Evolutionary conservation across 2,329 filamentous ascomycete genomes (phyloP).

Genomic region (Penicillium glabrum): DNA sequence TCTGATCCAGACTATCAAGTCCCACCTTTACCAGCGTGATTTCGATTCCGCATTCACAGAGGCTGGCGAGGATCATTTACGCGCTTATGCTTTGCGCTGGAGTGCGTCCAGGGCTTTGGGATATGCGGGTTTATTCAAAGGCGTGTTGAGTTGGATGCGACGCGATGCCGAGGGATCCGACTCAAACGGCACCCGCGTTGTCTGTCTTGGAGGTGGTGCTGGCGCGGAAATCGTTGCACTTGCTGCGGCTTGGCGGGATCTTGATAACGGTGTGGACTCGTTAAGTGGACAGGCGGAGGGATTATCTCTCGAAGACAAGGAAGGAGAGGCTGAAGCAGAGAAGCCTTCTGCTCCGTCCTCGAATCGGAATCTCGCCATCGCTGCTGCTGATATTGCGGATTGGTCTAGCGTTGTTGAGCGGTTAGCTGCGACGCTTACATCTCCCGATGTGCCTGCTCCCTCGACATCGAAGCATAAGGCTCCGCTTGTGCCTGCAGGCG

Average conservation of each 20-base stretch:
- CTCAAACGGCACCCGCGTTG: constrained; percentile 34
- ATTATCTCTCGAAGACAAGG: constrained; percentile 15
- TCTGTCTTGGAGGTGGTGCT: constrained; percentile 65
- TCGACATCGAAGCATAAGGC: constrained; percentile 30
- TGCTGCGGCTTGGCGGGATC: constrained; percentile 51
- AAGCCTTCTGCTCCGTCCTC: not conserved
- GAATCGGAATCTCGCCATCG: constrained; percentile 45
- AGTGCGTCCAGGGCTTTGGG: constrained; percentile 81
- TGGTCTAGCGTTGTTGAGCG: constrained; percentile 66
- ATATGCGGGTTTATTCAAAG: constrained; percentile 65
- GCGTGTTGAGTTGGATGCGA: constrained; percentile 29
- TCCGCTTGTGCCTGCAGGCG: constrained; percentile 23
- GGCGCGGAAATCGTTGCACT: constrained; percentile 68
- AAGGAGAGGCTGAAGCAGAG: not conserved
- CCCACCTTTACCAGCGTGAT: constrained; percentile 80
- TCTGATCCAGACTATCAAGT: constrained; percentile 78
- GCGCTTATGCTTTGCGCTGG: constrained; percentile 87
- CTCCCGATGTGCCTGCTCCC: constrained; percentile 27
- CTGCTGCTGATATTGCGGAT: constrained; percentile 77
- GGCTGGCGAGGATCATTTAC: constrained; percentile 65
- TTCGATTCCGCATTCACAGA: constrained; percentile 73
- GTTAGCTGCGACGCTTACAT: constrained; percentile 58
- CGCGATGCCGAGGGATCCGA: not conserved
- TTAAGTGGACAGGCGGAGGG: constrained; percentile 13
- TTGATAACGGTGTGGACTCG: constrained; percentile 20